Percentiles rank a stretch among this genome's conserved stretches.
Evolutionary conservation across 352 stramenopile species (phyloP).

Genomic region (Pilasporangium apinafurcum): DNA sequence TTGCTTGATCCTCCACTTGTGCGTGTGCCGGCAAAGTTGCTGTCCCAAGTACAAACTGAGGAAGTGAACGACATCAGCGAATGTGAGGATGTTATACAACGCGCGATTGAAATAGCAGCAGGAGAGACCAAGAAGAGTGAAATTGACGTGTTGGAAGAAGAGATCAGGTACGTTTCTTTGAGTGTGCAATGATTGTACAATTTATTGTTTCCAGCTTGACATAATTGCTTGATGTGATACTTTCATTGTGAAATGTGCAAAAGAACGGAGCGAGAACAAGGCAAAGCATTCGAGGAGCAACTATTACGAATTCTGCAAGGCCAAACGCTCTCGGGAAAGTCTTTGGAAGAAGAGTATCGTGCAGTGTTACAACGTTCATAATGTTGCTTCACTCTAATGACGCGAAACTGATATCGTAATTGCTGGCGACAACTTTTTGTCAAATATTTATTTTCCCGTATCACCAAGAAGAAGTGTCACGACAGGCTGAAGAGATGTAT

Average conservation of each 20-base stretch:
- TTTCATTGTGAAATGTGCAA: constrained; percentile 7
- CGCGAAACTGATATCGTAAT: too few relatives aligned
- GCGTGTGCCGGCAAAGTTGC: constrained; percentile 18
- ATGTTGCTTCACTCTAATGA: too few relatives aligned
- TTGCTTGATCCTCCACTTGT: constrained; percentile 47
- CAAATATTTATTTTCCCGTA: too few relatives aligned
- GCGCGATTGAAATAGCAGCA: background rate
- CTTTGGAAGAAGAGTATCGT: constrained; percentile 41
- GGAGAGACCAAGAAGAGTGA: background rate
- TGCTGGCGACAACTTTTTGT: too few relatives aligned
- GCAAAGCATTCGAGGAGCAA: constrained; percentile 36
- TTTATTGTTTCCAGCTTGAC: background rate
- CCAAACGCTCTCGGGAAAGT: constrained; percentile 42
- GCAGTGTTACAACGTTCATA: too few relatives aligned
- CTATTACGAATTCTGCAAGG: constrained; percentile 54
- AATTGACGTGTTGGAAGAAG: constrained; percentile 28
- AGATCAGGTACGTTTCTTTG: constrained; percentile 32
- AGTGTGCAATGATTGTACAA: background rate
- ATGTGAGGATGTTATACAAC: constrained; percentile 1
- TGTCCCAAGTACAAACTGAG: constrained; percentile 1
- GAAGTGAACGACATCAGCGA: background rate
- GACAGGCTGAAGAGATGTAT: too few relatives aligned
- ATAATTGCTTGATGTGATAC: background rate
- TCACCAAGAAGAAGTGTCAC: too few relatives aligned
- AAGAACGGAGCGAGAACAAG: constrained; percentile 33